phyloP scores from a whole-genome alignment of 805 yeast genomes.

The Suhomyces vadensis region DNA sequence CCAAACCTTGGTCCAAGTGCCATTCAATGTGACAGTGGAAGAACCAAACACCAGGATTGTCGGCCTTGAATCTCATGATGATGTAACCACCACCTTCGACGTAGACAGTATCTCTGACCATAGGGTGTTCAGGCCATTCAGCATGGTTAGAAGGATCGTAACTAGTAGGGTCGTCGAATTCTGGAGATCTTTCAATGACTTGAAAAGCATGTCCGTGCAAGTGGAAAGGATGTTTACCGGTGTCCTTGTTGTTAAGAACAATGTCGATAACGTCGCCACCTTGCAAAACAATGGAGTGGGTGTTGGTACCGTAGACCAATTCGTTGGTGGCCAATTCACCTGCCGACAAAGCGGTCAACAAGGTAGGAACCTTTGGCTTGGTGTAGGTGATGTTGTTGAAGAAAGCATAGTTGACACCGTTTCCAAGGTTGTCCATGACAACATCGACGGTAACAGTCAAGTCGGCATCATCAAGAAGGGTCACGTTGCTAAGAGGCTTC shows the following conservation, averaged over 20 bases:
- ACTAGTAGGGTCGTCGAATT: slow-evolving; percentile 54
- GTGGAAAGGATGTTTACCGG: slow-evolving; percentile 97
- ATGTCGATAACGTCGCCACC: slow-evolving; percentile 72
- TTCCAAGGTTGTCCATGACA: slow-evolving; percentile 75
- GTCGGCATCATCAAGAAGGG: slow-evolving; percentile 66
- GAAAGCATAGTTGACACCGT: slow-evolving; percentile 95
- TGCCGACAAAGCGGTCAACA: slow-evolving; percentile 75
- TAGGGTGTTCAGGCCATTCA: slow-evolving; percentile 68
- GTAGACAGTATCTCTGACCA: slow-evolving; percentile 79
- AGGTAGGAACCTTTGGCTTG: slow-evolving; percentile 81
- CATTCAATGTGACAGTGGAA: slow-evolving; percentile 99
- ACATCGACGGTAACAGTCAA: slow-evolving; percentile 69
- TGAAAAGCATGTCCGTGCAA: slow-evolving; percentile 94
- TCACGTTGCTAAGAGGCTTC: slow-evolving; percentile 32
- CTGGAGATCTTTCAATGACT: slow-evolving; percentile 68
- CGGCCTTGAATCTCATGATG: slow-evolving; percentile 83
- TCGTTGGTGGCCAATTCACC: slow-evolving; percentile 58
- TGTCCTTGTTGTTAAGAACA: slow-evolving; percentile 80
- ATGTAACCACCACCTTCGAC: slow-evolving; percentile 84
- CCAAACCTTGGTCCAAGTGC: slow-evolving; percentile 96
- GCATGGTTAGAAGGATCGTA: slow-evolving; percentile 52
- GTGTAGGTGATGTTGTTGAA: slow-evolving; percentile 84
- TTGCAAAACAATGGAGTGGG: slow-evolving; percentile 70
- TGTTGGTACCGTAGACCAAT: slow-evolving; percentile 72
- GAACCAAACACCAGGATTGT: slow-evolving; percentile 97